These are phyloP conservation scores for Phytopythium helicoides DNA, from an alignment of 352 stramenopile species.

Conservation along the genomic window DNA sequence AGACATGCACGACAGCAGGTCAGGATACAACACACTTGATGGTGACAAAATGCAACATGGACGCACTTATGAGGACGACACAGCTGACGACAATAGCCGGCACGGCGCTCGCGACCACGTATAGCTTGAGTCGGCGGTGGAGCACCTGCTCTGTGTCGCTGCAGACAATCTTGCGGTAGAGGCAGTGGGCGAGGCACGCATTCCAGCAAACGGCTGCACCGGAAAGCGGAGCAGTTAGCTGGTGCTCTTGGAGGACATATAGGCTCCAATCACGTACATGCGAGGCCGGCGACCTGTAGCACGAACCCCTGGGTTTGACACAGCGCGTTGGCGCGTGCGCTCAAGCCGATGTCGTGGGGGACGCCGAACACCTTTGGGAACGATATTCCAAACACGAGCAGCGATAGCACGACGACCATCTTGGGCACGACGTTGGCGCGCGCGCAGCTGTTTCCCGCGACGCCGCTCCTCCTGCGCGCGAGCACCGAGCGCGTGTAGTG, in stretches of 20 bases:
- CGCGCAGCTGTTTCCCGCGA: background rate
- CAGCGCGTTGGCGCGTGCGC: slow-evolving; percentile 5
- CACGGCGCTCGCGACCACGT: slow-evolving; percentile 45
- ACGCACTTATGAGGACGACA: slow-evolving; percentile 31
- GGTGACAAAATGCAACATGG: slow-evolving; percentile 1
- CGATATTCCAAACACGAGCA: slow-evolving; percentile 48
- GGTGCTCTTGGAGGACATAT: background rate
- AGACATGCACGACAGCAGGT: background rate
- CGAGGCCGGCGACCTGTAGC: slow-evolving; percentile 48
- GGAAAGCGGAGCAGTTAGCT: background rate
- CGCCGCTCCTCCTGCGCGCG: slow-evolving; percentile 13
- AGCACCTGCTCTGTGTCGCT: slow-evolving; percentile 64
- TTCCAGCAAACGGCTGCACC: slow-evolving; percentile 60
- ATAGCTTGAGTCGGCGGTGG: slow-evolving; percentile 57
- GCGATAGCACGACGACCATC: slow-evolving; percentile 72
- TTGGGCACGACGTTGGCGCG: slow-evolving; percentile 52
- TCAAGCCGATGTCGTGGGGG: slow-evolving; percentile 14
- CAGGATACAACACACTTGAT: background rate
- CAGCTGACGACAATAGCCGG: slow-evolving; percentile 35
- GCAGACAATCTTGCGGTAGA: slow-evolving; percentile 67
- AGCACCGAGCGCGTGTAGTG: slow-evolving; percentile 34
- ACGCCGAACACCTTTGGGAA: slow-evolving; percentile 54
- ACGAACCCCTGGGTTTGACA: slow-evolving; percentile 60
- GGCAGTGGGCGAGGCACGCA: slow-evolving; percentile 63
- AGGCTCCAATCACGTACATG: slow-evolving; percentile 37